These are phyloP conservation scores for Phytophthora fragariaefolia DNA, from an alignment of 352 stramenopile genomes.

Conservation along the genomic window DNA sequence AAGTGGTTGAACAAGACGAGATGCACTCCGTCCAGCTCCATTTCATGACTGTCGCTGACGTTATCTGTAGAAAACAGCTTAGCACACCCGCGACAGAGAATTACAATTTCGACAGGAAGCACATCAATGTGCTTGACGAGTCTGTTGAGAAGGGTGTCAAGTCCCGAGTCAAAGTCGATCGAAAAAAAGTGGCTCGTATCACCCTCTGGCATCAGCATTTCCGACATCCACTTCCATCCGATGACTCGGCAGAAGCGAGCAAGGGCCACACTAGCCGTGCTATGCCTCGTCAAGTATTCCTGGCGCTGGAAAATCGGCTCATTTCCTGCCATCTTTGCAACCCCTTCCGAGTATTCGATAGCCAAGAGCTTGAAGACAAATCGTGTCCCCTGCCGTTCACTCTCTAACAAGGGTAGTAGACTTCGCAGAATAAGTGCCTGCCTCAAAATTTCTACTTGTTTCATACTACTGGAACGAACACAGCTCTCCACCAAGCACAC, in stretches of 20 bases:
- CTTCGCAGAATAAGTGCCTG: slow-evolving; percentile 46
- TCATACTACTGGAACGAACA: not conserved
- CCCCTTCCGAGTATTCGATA: slow-evolving; percentile 37
- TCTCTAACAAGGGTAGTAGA: slow-evolving; percentile 57
- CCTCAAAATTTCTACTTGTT: slow-evolving; percentile 9
- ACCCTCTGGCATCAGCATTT: slow-evolving; percentile 10
- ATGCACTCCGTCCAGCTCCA: slow-evolving; percentile 46
- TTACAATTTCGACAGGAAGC: slow-evolving; percentile 58
- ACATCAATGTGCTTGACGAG: slow-evolving; percentile 29
- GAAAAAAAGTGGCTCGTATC: not conserved
- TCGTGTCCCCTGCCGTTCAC: slow-evolving; percentile 48
- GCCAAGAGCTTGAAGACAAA: slow-evolving; percentile 60
- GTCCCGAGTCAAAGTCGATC: slow-evolving; percentile 2
- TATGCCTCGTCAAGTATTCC: slow-evolving; percentile 41
- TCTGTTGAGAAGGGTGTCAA: slow-evolving; percentile 39
- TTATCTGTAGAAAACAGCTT: slow-evolving; percentile 29
- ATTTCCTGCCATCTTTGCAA: slow-evolving; percentile 1
- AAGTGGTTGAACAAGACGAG: slow-evolving; percentile 85
- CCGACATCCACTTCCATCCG: slow-evolving; percentile 42
- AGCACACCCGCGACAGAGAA: slow-evolving; percentile 53
- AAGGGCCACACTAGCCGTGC: slow-evolving; percentile 45
- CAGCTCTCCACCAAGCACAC: slow-evolving; percentile 38
- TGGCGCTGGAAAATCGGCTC: slow-evolving; percentile 14
- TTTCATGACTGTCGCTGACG: not conserved
- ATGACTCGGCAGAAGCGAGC: slow-evolving; percentile 40